Evolutionary conservation across 495 filamentous ascomycete genomes (phyloP), one percentile per base, ranked within the genome.

Genomic region (Echria macrotheca): DNA sequence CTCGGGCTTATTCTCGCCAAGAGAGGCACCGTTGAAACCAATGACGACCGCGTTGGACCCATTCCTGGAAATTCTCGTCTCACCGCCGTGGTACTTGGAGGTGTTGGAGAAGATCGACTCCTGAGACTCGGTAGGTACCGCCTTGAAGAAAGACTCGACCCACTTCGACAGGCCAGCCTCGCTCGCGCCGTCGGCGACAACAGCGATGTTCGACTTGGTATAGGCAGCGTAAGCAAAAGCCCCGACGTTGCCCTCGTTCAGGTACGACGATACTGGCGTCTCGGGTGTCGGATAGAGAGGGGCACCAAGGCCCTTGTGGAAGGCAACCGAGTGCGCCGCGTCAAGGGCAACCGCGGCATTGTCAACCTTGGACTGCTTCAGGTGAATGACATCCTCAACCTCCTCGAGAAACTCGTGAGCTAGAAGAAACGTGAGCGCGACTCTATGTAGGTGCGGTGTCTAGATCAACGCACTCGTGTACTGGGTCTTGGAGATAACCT

Each of bases 61-160:
- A 54, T 74, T 76, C 65, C 85, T 86, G 36, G 89, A 69, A 52
- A 91, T 87, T 47, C 93, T 86, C 74, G 95, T 85, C 76, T 99
- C 88, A 58, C 93, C 93, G 60, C 93, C 93, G 64, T 81, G 84
- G 79, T 96, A 99, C 67, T 90, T 90, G 58, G 82, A 81, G 40
- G 86, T 58, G 53, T 58, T 52, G 11, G 59, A 46, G 57, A 64
- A 65, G 9, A 67, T 55, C 35, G 61, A 57, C 53, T 55, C 55
- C 46, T 54, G 55, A 28, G 49, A 60, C 25, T 65, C 63, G 17
- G 69, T 50, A 18, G 74, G 71, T 17, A 80, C 73, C 35, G 69
- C 66, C 52, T 70, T 70, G 77, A 96, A 95, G 79, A 96, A 95
- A 55, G 95, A 82, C 56, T 83, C 80, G 46, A 91, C 84, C 93